These are phyloP conservation scores for Metarhizium guizhouense DNA, from an alignment of 2,329 filamentous ascomycete species.

Conservation along the genomic window DNA sequence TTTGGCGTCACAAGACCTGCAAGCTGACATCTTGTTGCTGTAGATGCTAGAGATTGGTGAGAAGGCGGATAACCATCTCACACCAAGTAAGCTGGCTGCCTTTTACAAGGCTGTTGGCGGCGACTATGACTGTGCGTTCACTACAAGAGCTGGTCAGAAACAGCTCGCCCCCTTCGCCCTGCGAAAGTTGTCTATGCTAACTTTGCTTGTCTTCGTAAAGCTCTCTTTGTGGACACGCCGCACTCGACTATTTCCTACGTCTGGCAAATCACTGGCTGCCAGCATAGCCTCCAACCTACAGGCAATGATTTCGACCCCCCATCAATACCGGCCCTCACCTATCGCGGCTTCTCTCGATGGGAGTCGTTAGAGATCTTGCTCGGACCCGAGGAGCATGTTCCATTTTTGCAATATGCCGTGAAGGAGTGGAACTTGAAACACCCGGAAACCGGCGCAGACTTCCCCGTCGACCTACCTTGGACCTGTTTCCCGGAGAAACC, in stretches of 20 bases:
- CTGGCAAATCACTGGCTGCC: constrained; percentile 84
- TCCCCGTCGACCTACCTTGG: constrained; percentile 49
- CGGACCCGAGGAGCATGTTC: constrained; percentile 78
- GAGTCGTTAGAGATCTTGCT: constrained; percentile 85
- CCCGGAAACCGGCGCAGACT: constrained; percentile 61
- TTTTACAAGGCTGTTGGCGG: constrained; percentile 71
- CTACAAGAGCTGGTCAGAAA: neutral
- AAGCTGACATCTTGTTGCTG: constrained; percentile 10
- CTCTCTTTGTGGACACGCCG: constrained; percentile 70
- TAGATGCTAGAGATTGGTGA: constrained; percentile 53
- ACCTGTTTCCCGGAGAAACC: constrained; percentile 62
- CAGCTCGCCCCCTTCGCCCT: neutral
- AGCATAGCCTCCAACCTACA: constrained; percentile 74
- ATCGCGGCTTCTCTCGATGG: constrained; percentile 84
- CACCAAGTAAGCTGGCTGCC: constrained; percentile 61
- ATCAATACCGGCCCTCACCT: constrained; percentile 72
- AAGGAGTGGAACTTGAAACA: constrained; percentile 67
- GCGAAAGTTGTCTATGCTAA: neutral
- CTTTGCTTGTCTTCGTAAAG: constrained; percentile 21
- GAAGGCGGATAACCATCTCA: constrained; percentile 42
- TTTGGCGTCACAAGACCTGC: neutral
- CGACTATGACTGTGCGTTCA: constrained; percentile 56
- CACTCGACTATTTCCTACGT: constrained; percentile 76
- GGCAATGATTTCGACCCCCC: constrained; percentile 66
- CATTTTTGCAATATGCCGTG: constrained; percentile 73